Evolutionary conservation across 129 eudicot genomes (phyloP).

Genomic region (Helianthus tuberosus): DNA sequence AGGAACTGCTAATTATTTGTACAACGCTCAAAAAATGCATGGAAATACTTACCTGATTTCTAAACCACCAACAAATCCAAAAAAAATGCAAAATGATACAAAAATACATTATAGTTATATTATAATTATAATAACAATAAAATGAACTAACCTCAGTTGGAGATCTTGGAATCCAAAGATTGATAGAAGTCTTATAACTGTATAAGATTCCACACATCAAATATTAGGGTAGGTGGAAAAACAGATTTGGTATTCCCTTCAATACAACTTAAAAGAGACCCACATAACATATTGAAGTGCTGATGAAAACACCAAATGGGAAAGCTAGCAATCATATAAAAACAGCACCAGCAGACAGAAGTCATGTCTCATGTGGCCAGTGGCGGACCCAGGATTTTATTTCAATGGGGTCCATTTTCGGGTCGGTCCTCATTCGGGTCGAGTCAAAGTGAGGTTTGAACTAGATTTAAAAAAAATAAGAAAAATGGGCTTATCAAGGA

Average conservation of each 20-base stretch:
- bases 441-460: no score
- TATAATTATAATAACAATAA: no score
- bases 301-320: conserved; percentile 33
- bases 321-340: conserved; percentile 40
- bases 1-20: no score
- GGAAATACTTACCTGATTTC: no score
- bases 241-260: conserved; percentile 40
- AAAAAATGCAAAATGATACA: no score
- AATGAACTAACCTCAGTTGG: conserved; percentile 28
- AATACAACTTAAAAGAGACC: conserved; percentile 45
- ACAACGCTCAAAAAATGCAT: no score
- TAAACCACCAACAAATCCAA: no score
- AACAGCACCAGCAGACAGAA: conserved; percentile 41
- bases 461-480: no score
- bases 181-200: conserved; percentile 26
- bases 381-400: no score
- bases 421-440: no score
- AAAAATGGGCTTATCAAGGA: no score
- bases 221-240: conserved; percentile 30
- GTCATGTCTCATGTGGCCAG: conserved; percentile 26
- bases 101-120: not conserved
- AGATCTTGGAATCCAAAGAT: conserved; percentile 22
- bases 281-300: conserved; percentile 41
- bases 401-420: no score
- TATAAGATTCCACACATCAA: conserved; percentile 22